phyloP scores from a whole-genome alignment of 345 rosid species.

The Schrenkiella parvula region DNA sequence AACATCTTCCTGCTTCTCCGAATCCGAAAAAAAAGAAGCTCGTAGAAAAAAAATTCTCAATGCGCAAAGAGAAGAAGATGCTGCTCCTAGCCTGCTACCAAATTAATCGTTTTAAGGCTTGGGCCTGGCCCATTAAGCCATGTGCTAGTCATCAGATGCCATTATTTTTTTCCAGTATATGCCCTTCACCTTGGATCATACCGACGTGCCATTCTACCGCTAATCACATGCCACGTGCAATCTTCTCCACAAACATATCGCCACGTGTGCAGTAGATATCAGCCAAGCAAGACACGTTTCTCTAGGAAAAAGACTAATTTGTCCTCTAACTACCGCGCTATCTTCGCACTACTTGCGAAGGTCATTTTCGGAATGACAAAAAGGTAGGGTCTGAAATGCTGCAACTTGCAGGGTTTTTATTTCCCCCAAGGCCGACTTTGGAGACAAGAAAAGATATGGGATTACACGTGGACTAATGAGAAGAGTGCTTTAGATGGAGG shows the following conservation, averaged over 20 bases:
- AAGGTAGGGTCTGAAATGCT: background rate
- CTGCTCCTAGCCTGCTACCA: too few relatives aligned
- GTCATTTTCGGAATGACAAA: constrained; percentile 19
- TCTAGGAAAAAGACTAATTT: background rate
- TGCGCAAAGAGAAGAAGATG: background rate
- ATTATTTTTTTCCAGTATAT: background rate
- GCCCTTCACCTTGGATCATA: background rate
- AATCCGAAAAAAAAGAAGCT: background rate
- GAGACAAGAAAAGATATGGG: constrained; percentile 14
- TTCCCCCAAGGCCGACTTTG: background rate
- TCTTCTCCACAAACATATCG: constrained; percentile 8
- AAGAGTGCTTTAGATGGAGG: constrained; percentile 27
- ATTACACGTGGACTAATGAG: constrained; percentile 26
- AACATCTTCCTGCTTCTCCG: constrained; percentile 45
- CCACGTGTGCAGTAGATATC: constrained; percentile 15
- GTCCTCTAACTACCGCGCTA: background rate
- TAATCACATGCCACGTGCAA: constrained; percentile 12
- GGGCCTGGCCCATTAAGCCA: constrained; percentile 15
- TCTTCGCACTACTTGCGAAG: background rate
- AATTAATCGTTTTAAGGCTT: background rate
- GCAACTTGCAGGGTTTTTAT: constrained; percentile 19
- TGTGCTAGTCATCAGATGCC: background rate
- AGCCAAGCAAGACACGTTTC: constrained; percentile 27
- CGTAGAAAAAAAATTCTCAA: background rate
- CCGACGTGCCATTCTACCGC: constrained; percentile 28